A percentile compares a stretch with the other conserved stretches of the same genome.
These are phyloP conservation scores for Neofusicoccum sp. DNA, from an alignment of 2,329 filamentous ascomycete genomes.

Conservation along the genomic window DNA sequence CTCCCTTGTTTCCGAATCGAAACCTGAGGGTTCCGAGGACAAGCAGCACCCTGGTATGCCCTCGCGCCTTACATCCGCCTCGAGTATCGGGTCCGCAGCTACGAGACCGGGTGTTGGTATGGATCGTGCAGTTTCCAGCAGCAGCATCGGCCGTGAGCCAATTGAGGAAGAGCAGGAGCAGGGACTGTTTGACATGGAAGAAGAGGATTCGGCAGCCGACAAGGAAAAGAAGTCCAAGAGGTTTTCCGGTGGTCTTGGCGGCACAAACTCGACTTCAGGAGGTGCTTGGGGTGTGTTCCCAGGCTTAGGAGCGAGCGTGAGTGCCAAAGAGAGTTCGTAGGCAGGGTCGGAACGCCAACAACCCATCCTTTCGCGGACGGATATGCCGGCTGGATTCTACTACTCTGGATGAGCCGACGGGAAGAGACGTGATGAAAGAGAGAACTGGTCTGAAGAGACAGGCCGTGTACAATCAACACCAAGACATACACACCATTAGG, in stretches of 20 bases:
- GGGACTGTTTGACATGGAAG: conserved; percentile 44
- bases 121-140: conserved; percentile 39
- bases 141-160: conserved; percentile 39
- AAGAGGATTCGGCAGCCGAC: conserved; percentile 29
- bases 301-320: neutral
- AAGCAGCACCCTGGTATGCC: conserved; percentile 67
- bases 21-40: conserved; percentile 23
- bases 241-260: neutral
- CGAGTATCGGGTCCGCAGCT: conserved; percentile 30
- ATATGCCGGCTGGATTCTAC: neutral
- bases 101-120: conserved; percentile 27
- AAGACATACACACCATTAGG: conserved; percentile 5
- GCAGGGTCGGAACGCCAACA: neutral
- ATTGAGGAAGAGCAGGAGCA: conserved; percentile 43
- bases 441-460: neutral
- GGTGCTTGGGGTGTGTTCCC: conserved; percentile 7
- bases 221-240: conserved; percentile 8
- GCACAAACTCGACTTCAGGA: neutral
- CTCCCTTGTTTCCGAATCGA: conserved; percentile 24
- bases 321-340: conserved; percentile 3
- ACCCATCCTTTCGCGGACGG: neutral
- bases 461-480: conserved; percentile 10
- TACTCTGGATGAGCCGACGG: neutral
- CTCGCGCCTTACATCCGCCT: conserved; percentile 32
- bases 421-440: neutral